Conservation (phyloP, 768 basidiomycete species). For the Chalciporus piperatus region DNA sequence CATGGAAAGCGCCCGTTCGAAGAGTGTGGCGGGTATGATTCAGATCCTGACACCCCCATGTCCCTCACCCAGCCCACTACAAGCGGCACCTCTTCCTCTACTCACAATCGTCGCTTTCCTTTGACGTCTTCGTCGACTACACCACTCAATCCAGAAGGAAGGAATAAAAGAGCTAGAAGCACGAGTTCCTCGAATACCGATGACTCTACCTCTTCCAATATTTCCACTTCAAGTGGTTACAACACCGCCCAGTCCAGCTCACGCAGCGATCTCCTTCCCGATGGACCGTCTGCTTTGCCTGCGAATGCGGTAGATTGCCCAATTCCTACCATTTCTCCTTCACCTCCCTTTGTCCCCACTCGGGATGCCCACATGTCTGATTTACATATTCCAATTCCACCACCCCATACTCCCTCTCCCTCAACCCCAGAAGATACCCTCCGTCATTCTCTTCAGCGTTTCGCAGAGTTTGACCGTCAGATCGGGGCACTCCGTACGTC, state of each 20-base stretch:
- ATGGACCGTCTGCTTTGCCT: conserved; percentile 15
- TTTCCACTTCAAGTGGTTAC: conserved; percentile 37
- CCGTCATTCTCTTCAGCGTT: conserved; percentile 47
- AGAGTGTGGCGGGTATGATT: conserved; percentile 33
- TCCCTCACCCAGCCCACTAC: conserved; percentile 19
- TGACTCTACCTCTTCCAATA: conserved; percentile 23
- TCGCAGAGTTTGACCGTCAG: conserved; percentile 52
- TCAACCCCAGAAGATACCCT: conserved; percentile 35
- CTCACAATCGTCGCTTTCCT: conserved; percentile 10
- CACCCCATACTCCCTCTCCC: conserved; percentile 12
- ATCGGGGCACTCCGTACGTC: conserved; percentile 48
- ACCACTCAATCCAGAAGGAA: conserved; percentile 43
- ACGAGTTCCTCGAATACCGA: conserved; percentile 46
- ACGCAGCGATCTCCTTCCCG: conserved; percentile 28
- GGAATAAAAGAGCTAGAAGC: conserved; percentile 59
- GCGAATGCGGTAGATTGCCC: conserved; percentile 15
- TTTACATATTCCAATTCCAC: conserved; percentile 23
- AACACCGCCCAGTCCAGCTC: conserved; percentile 35
- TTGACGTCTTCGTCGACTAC: conserved; percentile 1
- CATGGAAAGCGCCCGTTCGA: conserved; percentile 33
- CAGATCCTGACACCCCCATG: conserved; percentile 29
- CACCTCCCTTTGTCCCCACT: conserved; percentile 40
- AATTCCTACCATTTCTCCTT: conserved; percentile 19
- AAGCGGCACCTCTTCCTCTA: conserved; percentile 28
- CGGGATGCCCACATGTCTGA: conserved; percentile 55